Percentiles rank a stretch among this genome's conserved stretches.
phyloP scores from a whole-genome alignment of 2,329 filamentous ascomycete species.

The Torrubiella hemipterigena region DNA sequence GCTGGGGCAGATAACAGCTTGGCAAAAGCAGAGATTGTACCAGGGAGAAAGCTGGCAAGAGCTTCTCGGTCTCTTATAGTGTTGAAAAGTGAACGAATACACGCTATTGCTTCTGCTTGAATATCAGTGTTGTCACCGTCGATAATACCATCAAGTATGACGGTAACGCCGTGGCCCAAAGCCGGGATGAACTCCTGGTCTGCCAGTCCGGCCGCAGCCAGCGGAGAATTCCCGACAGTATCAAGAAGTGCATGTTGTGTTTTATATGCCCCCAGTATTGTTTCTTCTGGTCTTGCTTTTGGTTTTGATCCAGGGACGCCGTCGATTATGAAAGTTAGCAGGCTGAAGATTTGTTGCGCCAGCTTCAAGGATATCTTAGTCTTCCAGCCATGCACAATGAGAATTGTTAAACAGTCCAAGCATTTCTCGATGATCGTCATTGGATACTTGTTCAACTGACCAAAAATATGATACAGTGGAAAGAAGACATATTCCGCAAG shows the following conservation, averaged over 20 bases:
- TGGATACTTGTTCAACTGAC: slow-evolving; percentile 60
- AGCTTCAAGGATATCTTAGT: slow-evolving; percentile 57
- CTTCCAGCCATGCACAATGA: slow-evolving; percentile 73
- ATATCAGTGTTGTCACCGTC: slow-evolving; percentile 54
- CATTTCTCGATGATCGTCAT: slow-evolving; percentile 63
- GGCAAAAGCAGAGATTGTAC: slow-evolving; percentile 70
- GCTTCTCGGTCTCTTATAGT: slow-evolving; percentile 62
- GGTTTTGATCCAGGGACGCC: slow-evolving; percentile 47
- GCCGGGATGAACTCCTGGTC: slow-evolving; percentile 57
- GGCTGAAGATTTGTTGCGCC: slow-evolving; percentile 72
- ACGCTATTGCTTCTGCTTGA: slow-evolving; percentile 56
- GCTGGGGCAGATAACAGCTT: slow-evolving; percentile 61
- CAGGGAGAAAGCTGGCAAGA: slow-evolving; percentile 76
- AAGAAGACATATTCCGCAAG: slow-evolving; percentile 94
- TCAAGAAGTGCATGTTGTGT: slow-evolving; percentile 57
- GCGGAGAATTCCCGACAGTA: slow-evolving; percentile 39
- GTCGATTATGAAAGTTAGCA: slow-evolving; percentile 72
- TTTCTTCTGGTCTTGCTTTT: slow-evolving; percentile 55
- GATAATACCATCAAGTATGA: slow-evolving; percentile 63
- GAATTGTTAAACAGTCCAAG: slow-evolving; percentile 59
- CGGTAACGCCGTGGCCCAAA: slow-evolving; percentile 70
- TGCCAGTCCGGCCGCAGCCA: slow-evolving; percentile 35
- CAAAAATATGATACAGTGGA: slow-evolving; percentile 76
- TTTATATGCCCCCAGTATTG: slow-evolving; percentile 56
- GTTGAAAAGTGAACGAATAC: slow-evolving; percentile 48